Conservation (phyloP, 768 basidiomycete genomes). For the Ephemerocybe angulata region DNA sequence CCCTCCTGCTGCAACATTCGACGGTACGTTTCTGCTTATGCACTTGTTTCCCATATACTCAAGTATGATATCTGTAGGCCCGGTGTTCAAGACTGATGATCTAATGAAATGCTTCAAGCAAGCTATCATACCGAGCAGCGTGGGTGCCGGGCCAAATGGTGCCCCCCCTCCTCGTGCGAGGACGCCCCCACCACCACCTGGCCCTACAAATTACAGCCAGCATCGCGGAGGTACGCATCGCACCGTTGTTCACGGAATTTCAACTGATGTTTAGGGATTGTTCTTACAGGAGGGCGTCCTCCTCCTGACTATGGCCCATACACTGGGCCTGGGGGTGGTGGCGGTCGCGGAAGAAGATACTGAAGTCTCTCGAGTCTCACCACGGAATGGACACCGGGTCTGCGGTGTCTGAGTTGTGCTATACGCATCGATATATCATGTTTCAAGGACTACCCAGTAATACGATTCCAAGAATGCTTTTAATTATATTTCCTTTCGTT, state of each 20-base stretch:
- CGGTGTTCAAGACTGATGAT: slow-evolving; percentile 87
- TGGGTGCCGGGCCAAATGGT: slow-evolving; percentile 42
- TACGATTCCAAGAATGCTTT: no score
- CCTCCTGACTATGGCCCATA: slow-evolving; percentile 88
- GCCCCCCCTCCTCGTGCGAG: slow-evolving; percentile 43
- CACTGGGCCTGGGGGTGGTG: slow-evolving; percentile 66
- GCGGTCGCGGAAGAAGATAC: slow-evolving; percentile 13
- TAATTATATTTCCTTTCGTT: no score
- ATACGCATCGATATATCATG: no score
- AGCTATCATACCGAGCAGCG: slow-evolving; percentile 70
- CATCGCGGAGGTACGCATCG: slow-evolving; percentile 10
- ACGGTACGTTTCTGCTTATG: slow-evolving; percentile 56
- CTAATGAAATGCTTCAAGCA: slow-evolving; percentile 81
- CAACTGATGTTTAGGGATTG: not conserved
- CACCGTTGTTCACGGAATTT: slow-evolving; percentile 1
- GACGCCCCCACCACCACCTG: slow-evolving; percentile 33
- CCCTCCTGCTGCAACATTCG: slow-evolving; percentile 70
- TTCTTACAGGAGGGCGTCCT: slow-evolving; percentile 56
- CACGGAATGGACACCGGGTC: no score
- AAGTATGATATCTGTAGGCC: slow-evolving; percentile 47
- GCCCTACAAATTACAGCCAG: slow-evolving; percentile 22
- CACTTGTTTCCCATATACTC: not conserved
- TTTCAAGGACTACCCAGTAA: no score
- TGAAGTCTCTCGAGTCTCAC: no score
- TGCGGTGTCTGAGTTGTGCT: no score